Evolutionary conservation across 176 grass and related monocot species (phyloP).

Genomic region (Luzula sylvatica): DNA sequence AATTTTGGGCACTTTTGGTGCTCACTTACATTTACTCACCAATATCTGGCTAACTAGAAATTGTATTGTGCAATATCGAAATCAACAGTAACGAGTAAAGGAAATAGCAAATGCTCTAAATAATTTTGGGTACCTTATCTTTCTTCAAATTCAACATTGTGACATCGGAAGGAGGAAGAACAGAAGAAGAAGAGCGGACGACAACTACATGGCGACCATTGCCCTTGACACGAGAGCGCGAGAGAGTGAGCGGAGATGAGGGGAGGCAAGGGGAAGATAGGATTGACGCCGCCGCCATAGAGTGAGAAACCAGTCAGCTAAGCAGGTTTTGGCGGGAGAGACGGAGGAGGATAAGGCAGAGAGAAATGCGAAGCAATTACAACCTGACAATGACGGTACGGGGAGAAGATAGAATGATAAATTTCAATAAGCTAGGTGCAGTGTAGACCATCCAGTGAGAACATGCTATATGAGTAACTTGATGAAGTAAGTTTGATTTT

Average conservation of each 20-base stretch:
- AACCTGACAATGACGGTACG: background rate
- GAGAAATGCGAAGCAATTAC: background rate
- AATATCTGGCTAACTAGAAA: too few species aligned
- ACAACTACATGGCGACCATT: constrained; percentile 17
- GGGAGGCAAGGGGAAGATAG: constrained; percentile 41
- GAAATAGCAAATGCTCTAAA: background rate
- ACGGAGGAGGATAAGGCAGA: background rate
- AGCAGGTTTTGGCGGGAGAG: constrained; percentile 1
- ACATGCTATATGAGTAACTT: too few species aligned
- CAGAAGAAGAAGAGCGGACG: constrained; percentile 35
- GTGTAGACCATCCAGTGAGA: too few species aligned
- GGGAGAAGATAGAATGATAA: constrained; percentile 7
- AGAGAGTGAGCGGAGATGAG: constrained; percentile 8
- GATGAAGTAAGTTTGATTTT: background rate
- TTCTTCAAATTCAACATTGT: background rate
- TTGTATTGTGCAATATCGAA: too few species aligned
- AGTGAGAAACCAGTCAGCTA: too few species aligned
- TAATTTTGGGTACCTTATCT: constrained; percentile 10
- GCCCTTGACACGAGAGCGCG: background rate
- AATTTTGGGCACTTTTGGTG: too few species aligned
- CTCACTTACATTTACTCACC: too few species aligned
- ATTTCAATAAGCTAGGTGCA: too few species aligned
- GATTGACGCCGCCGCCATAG: constrained; percentile 48
- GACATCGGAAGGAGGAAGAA: constrained; percentile 25
- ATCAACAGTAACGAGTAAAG: too few species aligned